phyloP scores from a whole-genome alignment of 805 yeast species.

The Myxozyma mucilagina region DNA sequence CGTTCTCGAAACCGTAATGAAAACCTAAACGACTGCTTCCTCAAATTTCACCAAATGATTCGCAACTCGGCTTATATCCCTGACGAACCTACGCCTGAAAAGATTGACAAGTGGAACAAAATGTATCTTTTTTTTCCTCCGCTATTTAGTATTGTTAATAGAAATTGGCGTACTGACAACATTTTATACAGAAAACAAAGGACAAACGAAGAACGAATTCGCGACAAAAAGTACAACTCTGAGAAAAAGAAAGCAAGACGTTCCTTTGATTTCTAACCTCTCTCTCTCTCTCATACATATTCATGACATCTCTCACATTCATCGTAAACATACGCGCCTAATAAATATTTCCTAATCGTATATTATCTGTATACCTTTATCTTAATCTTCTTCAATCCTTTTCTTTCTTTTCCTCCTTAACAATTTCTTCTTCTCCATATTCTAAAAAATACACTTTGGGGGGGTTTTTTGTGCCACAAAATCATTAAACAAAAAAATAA shows the following conservation, averaged over 20 bases:
- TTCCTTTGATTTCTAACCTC: not conserved
- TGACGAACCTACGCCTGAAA: constrained; percentile 12
- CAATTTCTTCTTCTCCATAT: too few species aligned
- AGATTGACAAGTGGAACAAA: constrained; percentile 14
- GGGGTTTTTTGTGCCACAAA: too few species aligned
- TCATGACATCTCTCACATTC: too few species aligned
- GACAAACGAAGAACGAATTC: constrained; percentile 10
- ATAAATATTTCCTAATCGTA: too few species aligned
- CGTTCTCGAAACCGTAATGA: constrained; percentile 56
- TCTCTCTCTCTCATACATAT: too few species aligned
- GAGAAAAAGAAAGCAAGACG: not conserved
- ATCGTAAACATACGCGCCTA: too few species aligned
- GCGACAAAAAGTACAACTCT: constrained; percentile 1
- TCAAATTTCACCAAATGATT: constrained; percentile 58
- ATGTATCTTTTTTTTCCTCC: constrained; percentile 19
- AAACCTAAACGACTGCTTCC: constrained; percentile 59
- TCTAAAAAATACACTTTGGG: too few species aligned
- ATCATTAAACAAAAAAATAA: too few species aligned
- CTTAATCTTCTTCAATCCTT: too few species aligned
- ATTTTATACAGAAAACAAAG: not conserved
- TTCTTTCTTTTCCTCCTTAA: too few species aligned
- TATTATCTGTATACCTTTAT: too few species aligned
- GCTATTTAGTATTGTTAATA: not conserved
- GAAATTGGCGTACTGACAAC: not conserved
- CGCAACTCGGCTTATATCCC: constrained; percentile 48